phyloP scores from a whole-genome alignment of 2,329 filamentous ascomycete genomes.

The Scorias spongiosa region DNA sequence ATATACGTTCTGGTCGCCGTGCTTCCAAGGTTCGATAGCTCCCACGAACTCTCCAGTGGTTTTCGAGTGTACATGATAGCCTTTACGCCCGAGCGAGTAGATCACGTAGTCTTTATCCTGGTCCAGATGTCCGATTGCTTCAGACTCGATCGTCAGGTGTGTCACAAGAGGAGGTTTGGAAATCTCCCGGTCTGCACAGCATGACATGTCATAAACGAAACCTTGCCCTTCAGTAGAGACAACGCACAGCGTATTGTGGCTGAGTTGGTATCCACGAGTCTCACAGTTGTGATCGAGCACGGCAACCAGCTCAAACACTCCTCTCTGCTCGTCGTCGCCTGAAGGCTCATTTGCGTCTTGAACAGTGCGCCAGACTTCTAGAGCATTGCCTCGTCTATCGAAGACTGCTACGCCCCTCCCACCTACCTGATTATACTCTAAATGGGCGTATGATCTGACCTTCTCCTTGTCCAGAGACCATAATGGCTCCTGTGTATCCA shows the following conservation, averaged over 20 bases:
- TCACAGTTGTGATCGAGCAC: slow-evolving; percentile 27
- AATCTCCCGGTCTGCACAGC: slow-evolving; percentile 7
- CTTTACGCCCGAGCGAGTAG: slow-evolving; percentile 28
- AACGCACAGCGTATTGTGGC: slow-evolving; percentile 29
- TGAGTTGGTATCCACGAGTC: slow-evolving; percentile 32
- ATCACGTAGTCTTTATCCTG: slow-evolving; percentile 28
- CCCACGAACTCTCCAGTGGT: slow-evolving; percentile 24
- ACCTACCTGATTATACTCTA: slow-evolving; percentile 31
- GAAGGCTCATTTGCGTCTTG: slow-evolving; percentile 25
- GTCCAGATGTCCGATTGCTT: slow-evolving; percentile 30
- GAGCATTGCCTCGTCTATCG: slow-evolving; percentile 28
- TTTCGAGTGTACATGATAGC: slow-evolving; percentile 30
- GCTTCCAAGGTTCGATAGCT: slow-evolving; percentile 21
- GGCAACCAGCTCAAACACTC: slow-evolving; percentile 26
- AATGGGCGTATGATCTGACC: slow-evolving; percentile 30
- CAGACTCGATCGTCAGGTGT: slow-evolving; percentile 24
- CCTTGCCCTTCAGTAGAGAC: slow-evolving; percentile 29
- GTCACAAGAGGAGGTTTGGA: slow-evolving; percentile 18
- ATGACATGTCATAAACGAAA: slow-evolving; percentile 29
- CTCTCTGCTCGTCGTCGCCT: slow-evolving; percentile 15
- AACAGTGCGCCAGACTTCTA: slow-evolving; percentile 32
- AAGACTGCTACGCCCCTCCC: slow-evolving; percentile 23
- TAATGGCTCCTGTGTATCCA: slow-evolving; percentile 28
- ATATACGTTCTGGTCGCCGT: slow-evolving; percentile 14
- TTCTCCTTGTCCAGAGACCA: slow-evolving; percentile 21